Evolutionary conservation across 352 stramenopile genomes (phyloP).

Genomic region (Globisporangium perplexum): DNA sequence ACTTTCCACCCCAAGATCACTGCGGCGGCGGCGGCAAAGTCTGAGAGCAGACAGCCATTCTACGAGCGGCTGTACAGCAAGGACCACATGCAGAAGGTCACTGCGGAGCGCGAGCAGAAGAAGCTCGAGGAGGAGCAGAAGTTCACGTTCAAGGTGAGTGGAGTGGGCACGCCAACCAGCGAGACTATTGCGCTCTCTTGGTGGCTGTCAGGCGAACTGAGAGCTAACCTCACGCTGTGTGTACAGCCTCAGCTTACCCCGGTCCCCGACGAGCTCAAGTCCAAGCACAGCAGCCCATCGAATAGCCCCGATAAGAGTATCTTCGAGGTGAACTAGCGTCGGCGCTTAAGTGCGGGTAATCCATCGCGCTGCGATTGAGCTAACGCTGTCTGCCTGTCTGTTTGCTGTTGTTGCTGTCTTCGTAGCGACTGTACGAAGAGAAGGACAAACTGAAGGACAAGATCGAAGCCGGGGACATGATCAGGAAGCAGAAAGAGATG

Average conservation of each 20-base stretch:
- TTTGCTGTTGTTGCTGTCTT: background rate
- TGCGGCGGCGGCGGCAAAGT: slow-evolving; percentile 11
- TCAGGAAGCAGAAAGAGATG: slow-evolving; percentile 71
- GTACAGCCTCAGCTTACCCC: slow-evolving; percentile 50
- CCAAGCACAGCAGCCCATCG: slow-evolving; percentile 47
- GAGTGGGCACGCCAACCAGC: background rate
- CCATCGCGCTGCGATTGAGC: slow-evolving; percentile 10
- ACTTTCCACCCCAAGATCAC: slow-evolving; percentile 65
- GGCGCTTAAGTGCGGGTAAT: slow-evolving; percentile 7
- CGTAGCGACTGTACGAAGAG: slow-evolving; percentile 71
- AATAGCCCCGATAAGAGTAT: slow-evolving; percentile 61
- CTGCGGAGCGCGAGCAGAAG: slow-evolving; percentile 60
- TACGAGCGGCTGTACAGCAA: slow-evolving; percentile 77
- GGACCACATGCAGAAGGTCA: slow-evolving; percentile 61
- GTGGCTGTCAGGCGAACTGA: background rate
- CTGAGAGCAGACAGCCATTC: slow-evolving; percentile 49
- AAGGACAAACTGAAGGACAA: slow-evolving; percentile 79
- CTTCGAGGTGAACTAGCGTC: slow-evolving; percentile 51
- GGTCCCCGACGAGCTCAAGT: slow-evolving; percentile 46
- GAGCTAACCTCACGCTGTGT: background rate
- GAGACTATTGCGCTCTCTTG: background rate
- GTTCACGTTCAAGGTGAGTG: slow-evolving; percentile 70
- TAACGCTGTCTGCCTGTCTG: slow-evolving; percentile 8
- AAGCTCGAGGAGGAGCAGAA: slow-evolving; percentile 66
- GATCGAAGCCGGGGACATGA: slow-evolving; percentile 59